A percentile compares a stretch with the other conserved stretches of the same genome.
These are phyloP conservation scores for Stipa capillata DNA, from an alignment of 176 grass and related monocot species.

Conservation along the genomic window DNA sequence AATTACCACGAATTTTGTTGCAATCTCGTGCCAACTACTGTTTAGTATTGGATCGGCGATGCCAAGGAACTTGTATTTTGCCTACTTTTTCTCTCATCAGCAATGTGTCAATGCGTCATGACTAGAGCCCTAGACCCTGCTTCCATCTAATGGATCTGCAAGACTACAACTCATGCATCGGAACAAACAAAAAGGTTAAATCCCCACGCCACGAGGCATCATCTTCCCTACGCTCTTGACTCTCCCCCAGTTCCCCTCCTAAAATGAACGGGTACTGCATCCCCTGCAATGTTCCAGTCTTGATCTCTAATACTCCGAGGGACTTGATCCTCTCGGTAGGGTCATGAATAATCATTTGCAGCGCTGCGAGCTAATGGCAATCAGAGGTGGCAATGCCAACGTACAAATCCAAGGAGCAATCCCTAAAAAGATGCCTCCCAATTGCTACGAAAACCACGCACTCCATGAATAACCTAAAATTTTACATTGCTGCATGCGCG, in stretches of 20 bases:
- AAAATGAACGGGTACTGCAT: no score
- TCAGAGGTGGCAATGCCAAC: not conserved
- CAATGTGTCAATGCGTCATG: not conserved
- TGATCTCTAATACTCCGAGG: no score
- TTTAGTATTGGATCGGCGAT: not conserved
- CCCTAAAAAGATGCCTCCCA: no score
- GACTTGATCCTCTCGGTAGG: no score
- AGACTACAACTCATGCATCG: not conserved
- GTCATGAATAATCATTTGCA: no score
- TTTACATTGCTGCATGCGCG: no score
- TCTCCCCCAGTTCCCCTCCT: no score
- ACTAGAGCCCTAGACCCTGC: not conserved
- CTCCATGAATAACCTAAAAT: no score
- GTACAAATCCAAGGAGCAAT: not conserved
- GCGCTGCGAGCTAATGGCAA: not conserved
- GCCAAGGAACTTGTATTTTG: not conserved
- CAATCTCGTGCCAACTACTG: not conserved
- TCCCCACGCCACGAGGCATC: not conserved
- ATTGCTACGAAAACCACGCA: no score
- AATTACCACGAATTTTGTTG: slow-evolving; percentile 27
- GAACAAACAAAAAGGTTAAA: not conserved
- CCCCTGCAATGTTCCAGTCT: no score
- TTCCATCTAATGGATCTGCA: not conserved
- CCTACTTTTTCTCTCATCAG: not conserved
- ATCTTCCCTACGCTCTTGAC: no score